phyloP scores from a whole-genome alignment of 768 basidiomycete genomes.

The Russula lepida region DNA sequence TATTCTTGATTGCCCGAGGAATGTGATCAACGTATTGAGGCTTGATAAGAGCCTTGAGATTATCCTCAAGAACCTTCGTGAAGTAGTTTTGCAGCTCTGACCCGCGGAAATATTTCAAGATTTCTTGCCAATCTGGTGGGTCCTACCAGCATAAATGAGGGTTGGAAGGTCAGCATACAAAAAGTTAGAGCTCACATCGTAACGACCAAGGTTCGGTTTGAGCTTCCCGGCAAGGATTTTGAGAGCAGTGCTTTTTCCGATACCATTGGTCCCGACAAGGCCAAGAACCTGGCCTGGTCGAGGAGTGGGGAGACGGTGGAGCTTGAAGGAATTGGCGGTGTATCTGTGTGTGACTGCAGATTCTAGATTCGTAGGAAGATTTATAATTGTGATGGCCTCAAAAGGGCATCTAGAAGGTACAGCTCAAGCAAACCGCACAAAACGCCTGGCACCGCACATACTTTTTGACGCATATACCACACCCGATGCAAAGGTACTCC shows the following conservation, averaged over 20 bases:
- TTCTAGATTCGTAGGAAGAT: slow-evolving; percentile 93
- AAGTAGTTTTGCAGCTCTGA: slow-evolving; percentile 99
- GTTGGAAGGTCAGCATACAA: not conserved
- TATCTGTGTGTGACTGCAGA: slow-evolving; percentile 97
- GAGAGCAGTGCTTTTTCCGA: slow-evolving; percentile 96
- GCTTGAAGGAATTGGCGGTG: slow-evolving; percentile 97
- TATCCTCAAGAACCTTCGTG: slow-evolving; percentile 97
- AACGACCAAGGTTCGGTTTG: slow-evolving; percentile 95
- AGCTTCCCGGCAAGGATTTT: slow-evolving; percentile 96
- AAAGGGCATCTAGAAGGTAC: slow-evolving; percentile 75
- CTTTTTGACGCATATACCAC: slow-evolving; percentile 99
- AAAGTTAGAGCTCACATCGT: slow-evolving; percentile 55
- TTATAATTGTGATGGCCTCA: slow-evolving; percentile 98
- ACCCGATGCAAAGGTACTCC: slow-evolving; percentile 97
- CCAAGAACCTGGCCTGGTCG: slow-evolving; percentile 98
- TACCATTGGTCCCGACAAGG: slow-evolving; percentile 98
- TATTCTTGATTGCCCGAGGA: slow-evolving; percentile 89
- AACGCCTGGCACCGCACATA: slow-evolving; percentile 32
- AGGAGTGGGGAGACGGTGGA: slow-evolving; percentile 95
- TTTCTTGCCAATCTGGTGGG: slow-evolving; percentile 98
- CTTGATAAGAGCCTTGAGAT: slow-evolving; percentile 97
- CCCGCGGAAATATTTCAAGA: slow-evolving; percentile 95
- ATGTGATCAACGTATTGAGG: slow-evolving; percentile 99
- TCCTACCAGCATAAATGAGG: slow-evolving; percentile 42
- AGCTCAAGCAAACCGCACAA: not conserved